Evolutionary conservation across 2,329 filamentous ascomycete genomes (phyloP).

Genomic region (Spiromastix sp.): DNA sequence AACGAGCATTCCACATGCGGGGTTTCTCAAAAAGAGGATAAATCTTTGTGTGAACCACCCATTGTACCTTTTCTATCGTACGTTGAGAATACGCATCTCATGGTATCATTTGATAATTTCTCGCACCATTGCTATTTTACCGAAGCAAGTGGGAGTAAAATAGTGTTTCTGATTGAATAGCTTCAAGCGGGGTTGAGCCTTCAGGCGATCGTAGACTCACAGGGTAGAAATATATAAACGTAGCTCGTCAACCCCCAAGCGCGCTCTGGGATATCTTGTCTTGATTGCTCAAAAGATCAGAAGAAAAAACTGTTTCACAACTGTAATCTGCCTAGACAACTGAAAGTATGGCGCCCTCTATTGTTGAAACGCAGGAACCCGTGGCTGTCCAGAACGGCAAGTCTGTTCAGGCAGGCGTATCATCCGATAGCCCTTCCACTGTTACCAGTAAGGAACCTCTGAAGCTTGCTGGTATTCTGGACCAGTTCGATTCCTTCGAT

Average conservation of each 20-base stretch:
- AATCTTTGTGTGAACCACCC: background rate
- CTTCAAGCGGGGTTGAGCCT: too few relatives aligned
- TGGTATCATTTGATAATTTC: constrained; percentile 1
- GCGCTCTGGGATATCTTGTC: background rate
- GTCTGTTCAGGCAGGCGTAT: background rate
- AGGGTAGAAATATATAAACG: too few relatives aligned
- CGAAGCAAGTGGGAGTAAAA: too few relatives aligned
- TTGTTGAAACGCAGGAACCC: constrained; percentile 12
- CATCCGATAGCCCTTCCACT: constrained; percentile 6
- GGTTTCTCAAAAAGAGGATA: background rate
- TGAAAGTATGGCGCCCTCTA: constrained; percentile 15
- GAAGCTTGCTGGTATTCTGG: constrained; percentile 29
- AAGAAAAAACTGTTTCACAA: too few relatives aligned
- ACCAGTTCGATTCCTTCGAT: constrained; percentile 38
- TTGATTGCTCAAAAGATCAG: background rate
- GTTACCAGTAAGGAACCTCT: constrained; percentile 21
- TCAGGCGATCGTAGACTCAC: too few relatives aligned
- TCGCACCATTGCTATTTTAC: background rate
- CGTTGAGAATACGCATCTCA: background rate
- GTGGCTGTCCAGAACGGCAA: constrained; percentile 4
- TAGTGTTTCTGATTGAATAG: too few relatives aligned
- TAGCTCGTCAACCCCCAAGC: background rate
- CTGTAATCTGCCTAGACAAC: too few relatives aligned
- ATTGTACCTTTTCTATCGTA: background rate
- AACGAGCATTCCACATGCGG: background rate